Evolutionary conservation across 176 grass and related monocot species (phyloP).

Genomic region (Urochloa ruziziensis): DNA sequence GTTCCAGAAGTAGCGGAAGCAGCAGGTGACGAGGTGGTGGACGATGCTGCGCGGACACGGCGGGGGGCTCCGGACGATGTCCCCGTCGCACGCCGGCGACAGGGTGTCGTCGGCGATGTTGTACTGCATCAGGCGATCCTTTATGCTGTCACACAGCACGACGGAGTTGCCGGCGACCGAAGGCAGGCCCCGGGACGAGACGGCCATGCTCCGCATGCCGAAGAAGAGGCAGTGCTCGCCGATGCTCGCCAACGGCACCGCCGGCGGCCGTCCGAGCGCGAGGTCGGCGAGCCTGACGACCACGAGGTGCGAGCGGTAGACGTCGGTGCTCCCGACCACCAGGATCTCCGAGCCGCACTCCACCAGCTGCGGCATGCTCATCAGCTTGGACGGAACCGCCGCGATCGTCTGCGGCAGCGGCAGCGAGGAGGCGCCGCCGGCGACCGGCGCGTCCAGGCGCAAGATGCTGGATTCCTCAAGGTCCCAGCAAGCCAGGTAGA

Average conservation of each 20-base stretch:
- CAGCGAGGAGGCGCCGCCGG: too few species aligned
- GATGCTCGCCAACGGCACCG: background rate
- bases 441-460: background rate
- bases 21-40: too few species aligned
- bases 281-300: background rate
- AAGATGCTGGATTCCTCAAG: background rate
- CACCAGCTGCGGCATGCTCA: background rate
- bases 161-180: slow-evolving; percentile 1
- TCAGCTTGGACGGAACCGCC: background rate
- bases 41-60: too few species aligned
- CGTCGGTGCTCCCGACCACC: background rate
- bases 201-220: background rate
- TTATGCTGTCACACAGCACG: background rate
- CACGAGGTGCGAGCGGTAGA: background rate
- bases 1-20: too few species aligned
- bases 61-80: too few species aligned
- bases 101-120: background rate
- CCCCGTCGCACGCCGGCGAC: background rate
- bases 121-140: background rate
- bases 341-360: background rate
- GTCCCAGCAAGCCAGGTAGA: too few species aligned
- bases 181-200: background rate
- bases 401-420: background rate
- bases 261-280: background rate
- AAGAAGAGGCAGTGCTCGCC: slow-evolving; percentile 6